Evolutionary conservation across 1,284 basidiomycete species (phyloP).

Genomic region (Papiliotrema flavescens): DNA sequence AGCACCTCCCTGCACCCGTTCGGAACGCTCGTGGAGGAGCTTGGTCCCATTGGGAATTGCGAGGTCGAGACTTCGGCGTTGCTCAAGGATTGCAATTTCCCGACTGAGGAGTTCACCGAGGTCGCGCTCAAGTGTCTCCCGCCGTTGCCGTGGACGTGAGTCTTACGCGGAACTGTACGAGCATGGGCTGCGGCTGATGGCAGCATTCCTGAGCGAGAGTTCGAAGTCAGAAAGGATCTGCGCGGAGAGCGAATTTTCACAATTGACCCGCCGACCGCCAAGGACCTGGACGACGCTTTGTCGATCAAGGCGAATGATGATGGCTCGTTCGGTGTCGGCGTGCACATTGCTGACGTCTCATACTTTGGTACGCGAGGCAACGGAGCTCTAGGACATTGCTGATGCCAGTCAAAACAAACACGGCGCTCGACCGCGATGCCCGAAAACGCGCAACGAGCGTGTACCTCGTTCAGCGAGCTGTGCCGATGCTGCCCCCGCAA

Average conservation of each 20-base stretch:
- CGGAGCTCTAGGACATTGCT: not conserved
- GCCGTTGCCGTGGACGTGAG: constrained; percentile 82
- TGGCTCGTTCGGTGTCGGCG: constrained; percentile 83
- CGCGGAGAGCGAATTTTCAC: constrained; percentile 83
- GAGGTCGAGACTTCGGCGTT: constrained; percentile 97
- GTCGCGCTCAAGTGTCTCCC: constrained; percentile 95
- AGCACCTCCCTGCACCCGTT: constrained; percentile 98
- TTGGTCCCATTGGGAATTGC: constrained; percentile 96
- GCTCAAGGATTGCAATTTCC: constrained; percentile 97
- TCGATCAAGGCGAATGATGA: constrained; percentile 85
- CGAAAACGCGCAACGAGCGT: constrained; percentile 95
- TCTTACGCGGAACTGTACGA: not conserved
- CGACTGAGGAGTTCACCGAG: constrained; percentile 86
- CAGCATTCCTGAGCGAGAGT: constrained; percentile 87
- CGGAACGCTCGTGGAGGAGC: constrained; percentile 94
- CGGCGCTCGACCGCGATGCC: constrained; percentile 94
- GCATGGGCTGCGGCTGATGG: constrained; percentile 3
- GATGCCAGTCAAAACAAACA: constrained; percentile 78
- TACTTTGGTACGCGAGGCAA: constrained; percentile 60
- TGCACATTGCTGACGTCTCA: constrained; percentile 94
- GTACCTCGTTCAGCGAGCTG: constrained; percentile 89
- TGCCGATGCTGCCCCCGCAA: constrained; percentile 92
- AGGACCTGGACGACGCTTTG: constrained; percentile 91
- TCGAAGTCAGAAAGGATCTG: constrained; percentile 80
- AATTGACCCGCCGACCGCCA: constrained; percentile 84